phyloP scores from a whole-genome alignment of 257 asterid species.

The Leonotis leonurus region DNA sequence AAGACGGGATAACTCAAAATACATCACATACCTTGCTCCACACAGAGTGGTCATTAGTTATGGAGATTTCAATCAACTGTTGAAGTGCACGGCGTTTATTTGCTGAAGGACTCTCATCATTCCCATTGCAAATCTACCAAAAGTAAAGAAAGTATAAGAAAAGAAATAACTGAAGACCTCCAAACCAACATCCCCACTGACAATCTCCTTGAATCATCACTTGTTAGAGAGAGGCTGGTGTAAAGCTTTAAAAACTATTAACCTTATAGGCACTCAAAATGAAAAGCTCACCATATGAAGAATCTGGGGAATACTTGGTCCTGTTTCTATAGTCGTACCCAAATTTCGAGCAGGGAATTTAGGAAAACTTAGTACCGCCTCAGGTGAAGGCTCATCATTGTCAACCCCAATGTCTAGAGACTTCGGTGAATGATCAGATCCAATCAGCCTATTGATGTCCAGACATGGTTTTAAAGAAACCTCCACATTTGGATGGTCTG shows the following conservation, averaged over 20 bases:
- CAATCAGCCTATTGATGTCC: slow-evolving; percentile 54
- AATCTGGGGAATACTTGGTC: slow-evolving; percentile 92
- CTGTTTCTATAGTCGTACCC: slow-evolving; percentile 51
- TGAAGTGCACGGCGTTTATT: slow-evolving; percentile 72
- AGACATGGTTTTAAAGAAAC: slow-evolving; percentile 37
- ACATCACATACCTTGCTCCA: slow-evolving; percentile 73
- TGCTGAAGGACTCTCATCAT: slow-evolving; percentile 53
- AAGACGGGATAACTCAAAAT: background rate
- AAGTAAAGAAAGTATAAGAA: slow-evolving; percentile 9
- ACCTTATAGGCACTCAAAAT: slow-evolving; percentile 6
- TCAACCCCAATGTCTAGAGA: slow-evolving; percentile 39
- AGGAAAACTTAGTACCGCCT: slow-evolving; percentile 40
- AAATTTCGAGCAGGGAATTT: slow-evolving; percentile 42
- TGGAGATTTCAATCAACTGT: slow-evolving; percentile 80
- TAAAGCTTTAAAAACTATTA: background rate
- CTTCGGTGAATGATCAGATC: slow-evolving; percentile 42
- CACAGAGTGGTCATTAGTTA: slow-evolving; percentile 53
- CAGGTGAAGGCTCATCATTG: slow-evolving; percentile 52
- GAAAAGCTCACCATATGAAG: slow-evolving; percentile 75
- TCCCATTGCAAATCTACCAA: slow-evolving; percentile 71
- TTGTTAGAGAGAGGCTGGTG: background rate
- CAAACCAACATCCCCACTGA: slow-evolving; percentile 1
- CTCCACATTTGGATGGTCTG: slow-evolving; percentile 45
- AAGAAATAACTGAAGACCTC: slow-evolving; percentile 2
- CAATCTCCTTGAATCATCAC: background rate